Conservation (phyloP, 2,329 filamentous ascomycete species). For the Didymella pomorum region DNA sequence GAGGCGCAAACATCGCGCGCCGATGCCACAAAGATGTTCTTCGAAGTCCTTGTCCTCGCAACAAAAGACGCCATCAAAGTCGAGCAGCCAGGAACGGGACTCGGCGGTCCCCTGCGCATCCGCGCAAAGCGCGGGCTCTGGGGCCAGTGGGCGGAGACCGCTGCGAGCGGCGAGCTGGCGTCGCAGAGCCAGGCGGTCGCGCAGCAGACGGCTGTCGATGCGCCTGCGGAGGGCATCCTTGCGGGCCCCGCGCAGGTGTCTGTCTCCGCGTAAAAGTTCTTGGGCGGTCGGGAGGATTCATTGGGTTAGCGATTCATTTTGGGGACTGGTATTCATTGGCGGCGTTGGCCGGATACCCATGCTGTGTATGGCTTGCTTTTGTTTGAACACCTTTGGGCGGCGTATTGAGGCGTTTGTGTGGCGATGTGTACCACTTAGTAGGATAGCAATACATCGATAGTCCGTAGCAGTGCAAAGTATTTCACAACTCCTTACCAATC, state of each 20-base stretch:
- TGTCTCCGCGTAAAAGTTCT: slow-evolving; percentile 32
- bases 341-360: slow-evolving; percentile 49
- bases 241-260: slow-evolving; percentile 33
- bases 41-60: slow-evolving; percentile 92
- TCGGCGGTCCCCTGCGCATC: slow-evolving; percentile 83
- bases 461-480: slow-evolving; percentile 10
- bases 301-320: slow-evolving; percentile 22
- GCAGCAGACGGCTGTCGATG: slow-evolving; percentile 28
- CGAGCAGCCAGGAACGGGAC: slow-evolving; percentile 74
- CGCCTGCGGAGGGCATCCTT: slow-evolving; percentile 31
- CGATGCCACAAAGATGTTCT: slow-evolving; percentile 99
- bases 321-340: slow-evolving; percentile 28
- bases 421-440: slow-evolving; percentile 19
- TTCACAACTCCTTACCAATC: no score
- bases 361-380: slow-evolving; percentile 29
- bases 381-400: slow-evolving; percentile 21
- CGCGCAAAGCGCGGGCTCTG: slow-evolving; percentile 94
- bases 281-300: slow-evolving; percentile 13
- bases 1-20: slow-evolving; percentile 81
- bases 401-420: slow-evolving; percentile 30
- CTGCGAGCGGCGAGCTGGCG: slow-evolving; percentile 39
- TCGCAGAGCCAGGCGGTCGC: slow-evolving; percentile 33
- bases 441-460: slow-evolving; percentile 22
- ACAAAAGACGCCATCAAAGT: slow-evolving; percentile 99
- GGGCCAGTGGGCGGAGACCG: slow-evolving; percentile 90